Evolutionary conservation across 2,329 filamentous ascomycete genomes (phyloP).

Genomic region (Orbilia quercus): DNA sequence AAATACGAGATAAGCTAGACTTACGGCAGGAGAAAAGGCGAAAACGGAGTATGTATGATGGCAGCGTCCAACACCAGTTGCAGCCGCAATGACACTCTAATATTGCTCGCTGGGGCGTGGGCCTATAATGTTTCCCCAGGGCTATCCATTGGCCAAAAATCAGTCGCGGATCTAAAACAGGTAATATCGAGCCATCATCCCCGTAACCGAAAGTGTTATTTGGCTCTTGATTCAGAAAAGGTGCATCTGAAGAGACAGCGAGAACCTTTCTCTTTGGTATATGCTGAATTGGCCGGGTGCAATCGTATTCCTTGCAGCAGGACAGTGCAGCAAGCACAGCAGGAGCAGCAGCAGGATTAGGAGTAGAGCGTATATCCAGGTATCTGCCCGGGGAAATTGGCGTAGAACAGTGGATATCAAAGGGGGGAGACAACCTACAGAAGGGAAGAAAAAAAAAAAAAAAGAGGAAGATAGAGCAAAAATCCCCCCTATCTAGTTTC

Average conservation of each 20-base stretch:
- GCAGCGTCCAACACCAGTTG: constrained; percentile 35
- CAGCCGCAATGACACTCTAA: constrained; percentile 53
- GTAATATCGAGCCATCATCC: constrained; percentile 45
- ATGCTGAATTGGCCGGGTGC: constrained; percentile 51
- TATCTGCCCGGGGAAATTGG: constrained; percentile 39
- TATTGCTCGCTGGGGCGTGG: constrained; percentile 49
- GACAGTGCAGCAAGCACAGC: constrained; percentile 9
- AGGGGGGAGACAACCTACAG: constrained; percentile 51
- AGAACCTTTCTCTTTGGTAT: constrained; percentile 14
- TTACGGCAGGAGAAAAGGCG: constrained; percentile 46
- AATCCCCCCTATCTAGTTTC: constrained; percentile 53
- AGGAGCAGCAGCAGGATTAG: constrained; percentile 31
- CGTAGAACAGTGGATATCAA: constrained; percentile 45
- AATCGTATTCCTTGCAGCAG: constrained; percentile 19
- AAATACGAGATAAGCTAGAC: constrained; percentile 50
- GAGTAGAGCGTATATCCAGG: constrained; percentile 13
- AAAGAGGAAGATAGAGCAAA: constrained; percentile 5
- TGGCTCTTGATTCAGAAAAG: constrained; percentile 22
- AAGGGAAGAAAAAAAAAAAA: constrained; percentile 12
- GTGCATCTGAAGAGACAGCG: constrained; percentile 2
- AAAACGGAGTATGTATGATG: constrained; percentile 18
- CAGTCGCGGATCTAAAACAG: constrained; percentile 57
- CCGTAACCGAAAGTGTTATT: constrained; percentile 37
- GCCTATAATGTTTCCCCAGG: constrained; percentile 53
- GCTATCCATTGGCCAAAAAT: constrained; percentile 56